Evolutionary conservation across 805 yeast genomes (phyloP).

Genomic region (Starmera caribaea): DNA sequence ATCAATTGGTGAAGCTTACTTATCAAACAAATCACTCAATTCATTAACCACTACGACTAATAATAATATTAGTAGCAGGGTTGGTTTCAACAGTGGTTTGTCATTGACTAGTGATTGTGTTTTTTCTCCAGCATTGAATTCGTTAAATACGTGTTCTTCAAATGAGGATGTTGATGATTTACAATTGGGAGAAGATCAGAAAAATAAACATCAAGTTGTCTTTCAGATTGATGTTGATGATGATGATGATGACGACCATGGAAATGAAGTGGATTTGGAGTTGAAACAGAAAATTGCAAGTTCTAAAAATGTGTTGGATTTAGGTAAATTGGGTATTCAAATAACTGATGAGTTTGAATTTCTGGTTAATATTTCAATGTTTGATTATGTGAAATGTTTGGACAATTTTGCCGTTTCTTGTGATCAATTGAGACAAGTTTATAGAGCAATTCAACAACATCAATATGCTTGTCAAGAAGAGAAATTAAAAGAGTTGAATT

Average conservation of each 20-base stretch:
- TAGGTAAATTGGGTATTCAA: constrained; percentile 11
- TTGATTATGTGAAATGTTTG: constrained; percentile 19
- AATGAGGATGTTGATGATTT: constrained; percentile 1
- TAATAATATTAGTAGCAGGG: constrained; percentile 1
- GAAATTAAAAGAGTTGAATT: constrained; percentile 15
- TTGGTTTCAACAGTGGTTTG: background rate
- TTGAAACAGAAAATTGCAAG: constrained; percentile 15
- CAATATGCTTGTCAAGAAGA: constrained; percentile 2
- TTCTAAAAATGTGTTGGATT: constrained; percentile 15
- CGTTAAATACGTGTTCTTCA: constrained; percentile 3
- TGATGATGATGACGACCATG: constrained; percentile 8
- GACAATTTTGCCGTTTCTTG: constrained; percentile 4
- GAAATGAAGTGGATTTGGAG: constrained; percentile 9
- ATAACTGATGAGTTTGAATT: constrained; percentile 24
- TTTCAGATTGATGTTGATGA: constrained; percentile 12
- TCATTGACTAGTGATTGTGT: background rate
- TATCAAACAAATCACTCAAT: constrained; percentile 6
- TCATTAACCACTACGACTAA: constrained; percentile 16
- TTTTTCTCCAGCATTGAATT: constrained; percentile 2
- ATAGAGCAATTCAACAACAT: constrained; percentile 9
- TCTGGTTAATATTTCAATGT: constrained; percentile 24
- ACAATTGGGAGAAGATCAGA: constrained; percentile 1
- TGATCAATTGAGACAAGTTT: constrained; percentile 3
- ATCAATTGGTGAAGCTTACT: constrained; percentile 57
- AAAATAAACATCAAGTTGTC: constrained; percentile 5